Percentiles rank a stretch among this genome's conserved stretches.
phyloP scores from a whole-genome alignment of 106 monocot genomes.

The Cymbidium sinense region DNA sequence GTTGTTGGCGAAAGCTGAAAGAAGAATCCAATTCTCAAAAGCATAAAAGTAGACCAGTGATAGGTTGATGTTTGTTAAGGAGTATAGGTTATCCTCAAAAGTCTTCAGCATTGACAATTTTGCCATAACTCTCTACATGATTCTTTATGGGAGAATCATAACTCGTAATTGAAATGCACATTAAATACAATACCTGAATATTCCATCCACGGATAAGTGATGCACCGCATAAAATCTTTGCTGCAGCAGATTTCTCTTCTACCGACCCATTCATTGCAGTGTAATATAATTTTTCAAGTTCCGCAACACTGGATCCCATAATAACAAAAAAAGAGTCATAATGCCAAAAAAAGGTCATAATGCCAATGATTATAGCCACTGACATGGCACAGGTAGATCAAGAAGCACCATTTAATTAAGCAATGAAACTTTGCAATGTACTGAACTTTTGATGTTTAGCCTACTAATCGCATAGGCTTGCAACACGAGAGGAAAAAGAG shows the following conservation, averaged over 20 bases:
- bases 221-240: slow-evolving; percentile 85
- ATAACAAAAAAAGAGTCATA: neutral
- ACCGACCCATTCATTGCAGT: slow-evolving; percentile 76
- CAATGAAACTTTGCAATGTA: neutral
- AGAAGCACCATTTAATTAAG: neutral
- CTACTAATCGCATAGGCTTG: neutral
- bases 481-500: neutral
- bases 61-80: too few relatives aligned
- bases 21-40: too few relatives aligned
- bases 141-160: too few relatives aligned
- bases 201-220: slow-evolving; percentile 84
- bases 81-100: too few relatives aligned
- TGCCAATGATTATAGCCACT: neutral
- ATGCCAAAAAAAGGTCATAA: neutral
- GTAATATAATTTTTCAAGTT: slow-evolving; percentile 73
- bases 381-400: neutral
- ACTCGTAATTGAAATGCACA: too few relatives aligned
- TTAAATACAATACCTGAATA: slow-evolving; percentile 56
- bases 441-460: neutral
- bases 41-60: too few relatives aligned
- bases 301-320: slow-evolving; percentile 34
- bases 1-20: too few relatives aligned
- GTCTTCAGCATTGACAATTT: too few relatives aligned
- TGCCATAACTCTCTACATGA: too few relatives aligned
- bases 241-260: slow-evolving; percentile 71